Base-by-base conservation (phyloP, 345 rosid species). In the Hibiscus tridactylites region DNA sequence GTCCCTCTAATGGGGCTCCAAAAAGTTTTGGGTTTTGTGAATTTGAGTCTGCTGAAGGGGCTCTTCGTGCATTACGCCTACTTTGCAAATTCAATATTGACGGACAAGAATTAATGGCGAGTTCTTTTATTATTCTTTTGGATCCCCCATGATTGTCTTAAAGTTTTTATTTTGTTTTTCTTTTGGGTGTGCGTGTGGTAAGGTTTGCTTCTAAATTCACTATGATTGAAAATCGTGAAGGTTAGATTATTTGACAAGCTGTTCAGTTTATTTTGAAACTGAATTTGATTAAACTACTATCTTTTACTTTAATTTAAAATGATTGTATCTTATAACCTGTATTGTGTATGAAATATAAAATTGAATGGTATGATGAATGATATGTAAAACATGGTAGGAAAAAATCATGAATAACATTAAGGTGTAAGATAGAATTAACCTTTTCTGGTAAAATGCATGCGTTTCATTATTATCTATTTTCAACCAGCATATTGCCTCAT, bases 11-110 rank as follows among this genome's bases (percentile, higher is more conserved):
- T 78, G 92, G 91, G 71, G 86, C 93, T 76, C 96, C 87, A 73
- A 90, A 80, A 85, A 89, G 96, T 71, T 95, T 92, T 79, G 99
- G 99, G 37, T 90, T 95, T 79, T 95, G 91, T 82, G 97, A 95
- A 84, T 92, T 92, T 79, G 99, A 90, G 73, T 83, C 91, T 80
- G 91, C 99, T 58, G 98, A 95, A 81, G 99, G 96, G 66, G 91
- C 88, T 86, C 98, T 95, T 68, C 91, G 97, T 71, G 97, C 97
- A 62, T 76, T 95, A 63, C 97, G 98, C 65, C 81, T 95, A 9
- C 91, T 95, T 71, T 90, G 84, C 77, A 90, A 90, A 90, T 88
- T 86, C 65, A 90, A 80, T 64, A 86, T 95, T 71, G 99, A 95
- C 69, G 97, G 98, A 71, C 98, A 92, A 85, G 97, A 92, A 79